Evolutionary conservation across 768 basidiomycete genomes (phyloP), one percentile per base, ranked within the genome.

Genomic region (Cyclocybe cylindracea): DNA sequence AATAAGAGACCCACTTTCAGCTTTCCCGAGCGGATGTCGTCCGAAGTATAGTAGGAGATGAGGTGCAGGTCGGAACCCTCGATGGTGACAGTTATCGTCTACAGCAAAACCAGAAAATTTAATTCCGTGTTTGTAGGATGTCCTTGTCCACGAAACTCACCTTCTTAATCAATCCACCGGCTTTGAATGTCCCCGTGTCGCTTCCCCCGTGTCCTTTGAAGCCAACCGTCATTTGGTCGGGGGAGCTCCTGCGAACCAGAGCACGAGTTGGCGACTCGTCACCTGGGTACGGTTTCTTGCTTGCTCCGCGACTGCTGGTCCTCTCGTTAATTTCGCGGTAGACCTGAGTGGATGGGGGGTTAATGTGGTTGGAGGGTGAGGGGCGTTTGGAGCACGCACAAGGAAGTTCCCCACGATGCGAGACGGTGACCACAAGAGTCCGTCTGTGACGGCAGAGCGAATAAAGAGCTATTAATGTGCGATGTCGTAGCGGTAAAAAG

Each of bases 51-150:
- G 72, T 94, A 93, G 11, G 88, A 88, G 55, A 93, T 84, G 54
- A 92, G 78, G 64, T 93, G 91, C 45, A 91, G 82, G 70, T 90
- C 85, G 44, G 85, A 86, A 10, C 86, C 86, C 55, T 89, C 86
- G 50, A 89, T 83, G 36, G 82, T 83, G 44, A 92, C 85, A 7
- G 91, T 91, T 61, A 92, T 91, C n/a, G 90, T 92, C 89, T 93
- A 35, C 35, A 50, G 40, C n/a, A 24, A 9, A 19, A 16, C 14
- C 29, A 39, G 50, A 38, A 13, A 36, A 4, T 32, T 33, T 18
- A 18, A 10, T 38, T 13, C 14, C 19, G 39, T 34, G 39, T 34
- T 45, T 36, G 36, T 18, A 50, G 16, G 19, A 24, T 5, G 24
- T 24, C 24, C 24, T 3, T 5, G 3, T 14, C 6, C 40, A 35